phyloP scores from a whole-genome alignment of 306 rosid species.

The Trichosanthes truncata region DNA sequence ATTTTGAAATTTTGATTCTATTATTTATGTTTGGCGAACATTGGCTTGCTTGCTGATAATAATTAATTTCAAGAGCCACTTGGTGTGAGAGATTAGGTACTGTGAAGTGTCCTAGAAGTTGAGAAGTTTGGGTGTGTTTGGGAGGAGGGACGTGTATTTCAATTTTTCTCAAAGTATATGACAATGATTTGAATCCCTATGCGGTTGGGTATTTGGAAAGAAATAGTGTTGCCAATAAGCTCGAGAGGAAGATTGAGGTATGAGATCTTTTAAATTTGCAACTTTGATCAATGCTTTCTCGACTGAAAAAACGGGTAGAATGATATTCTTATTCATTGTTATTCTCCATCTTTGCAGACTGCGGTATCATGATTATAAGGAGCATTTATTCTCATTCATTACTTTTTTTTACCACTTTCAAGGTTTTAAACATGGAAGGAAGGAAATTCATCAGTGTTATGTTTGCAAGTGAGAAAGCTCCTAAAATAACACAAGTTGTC shows the following conservation, averaged over 20 bases:
- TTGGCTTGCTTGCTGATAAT: no score
- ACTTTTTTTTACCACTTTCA: slow-evolving; percentile 12
- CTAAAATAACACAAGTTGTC: slow-evolving; percentile 73
- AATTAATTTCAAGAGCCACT: no score
- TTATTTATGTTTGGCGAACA: no score
- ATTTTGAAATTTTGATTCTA: no score
- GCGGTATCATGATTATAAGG: background rate
- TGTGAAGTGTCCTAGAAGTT: no score
- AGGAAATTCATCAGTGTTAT: slow-evolving; percentile 83
- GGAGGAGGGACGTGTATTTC: no score
- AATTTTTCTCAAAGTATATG: slow-evolving; percentile 81
- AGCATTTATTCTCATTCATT: slow-evolving; percentile 8
- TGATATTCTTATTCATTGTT: background rate
- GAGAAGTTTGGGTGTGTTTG: no score
- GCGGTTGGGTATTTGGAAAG: slow-evolving; percentile 80
- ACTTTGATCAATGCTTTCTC: background rate
- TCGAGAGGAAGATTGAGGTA: slow-evolving; percentile 85
- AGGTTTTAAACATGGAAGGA: slow-evolving; percentile 95
- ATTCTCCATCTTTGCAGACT: background rate
- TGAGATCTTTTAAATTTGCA: background rate
- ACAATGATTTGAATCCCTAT: slow-evolving; percentile 80
- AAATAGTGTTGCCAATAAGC: slow-evolving; percentile 77
- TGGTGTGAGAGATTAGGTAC: no score
- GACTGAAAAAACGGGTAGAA: background rate
- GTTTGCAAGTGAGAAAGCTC: slow-evolving; percentile 67